phyloP scores from a whole-genome alignment of 2,329 filamentous ascomycete genomes.

The Hypoxylon sp. region DNA sequence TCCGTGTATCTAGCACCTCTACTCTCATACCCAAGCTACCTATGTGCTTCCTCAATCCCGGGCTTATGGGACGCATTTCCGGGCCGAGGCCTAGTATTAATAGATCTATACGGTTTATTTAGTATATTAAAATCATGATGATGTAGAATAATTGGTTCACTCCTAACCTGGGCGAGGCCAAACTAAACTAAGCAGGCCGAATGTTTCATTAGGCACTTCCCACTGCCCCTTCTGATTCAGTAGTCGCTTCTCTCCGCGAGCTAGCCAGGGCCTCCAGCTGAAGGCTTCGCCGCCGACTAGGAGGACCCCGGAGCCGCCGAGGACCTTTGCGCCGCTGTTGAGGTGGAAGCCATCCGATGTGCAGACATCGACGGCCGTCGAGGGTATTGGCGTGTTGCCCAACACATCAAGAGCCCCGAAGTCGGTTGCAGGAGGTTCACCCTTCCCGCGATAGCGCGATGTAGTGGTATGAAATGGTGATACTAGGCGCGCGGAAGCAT shows the following conservation, averaged over 20 bases:
- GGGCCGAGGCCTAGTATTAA: constrained; percentile 90
- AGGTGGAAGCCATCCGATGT: constrained; percentile 87
- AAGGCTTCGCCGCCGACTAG: constrained; percentile 91
- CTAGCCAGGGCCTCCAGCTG: constrained; percentile 86
- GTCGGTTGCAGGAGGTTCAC: constrained; percentile 66
- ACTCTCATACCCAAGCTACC: constrained; percentile 85
- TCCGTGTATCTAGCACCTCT: constrained; percentile 91
- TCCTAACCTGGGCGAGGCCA: constrained; percentile 90
- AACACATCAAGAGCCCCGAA: constrained; percentile 85
- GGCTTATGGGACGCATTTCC: constrained; percentile 81
- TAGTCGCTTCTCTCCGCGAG: constrained; percentile 62
- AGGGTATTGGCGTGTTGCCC: constrained; percentile 79
- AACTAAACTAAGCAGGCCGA: constrained; percentile 81
- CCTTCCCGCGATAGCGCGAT: constrained; percentile 20
- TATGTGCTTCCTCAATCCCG: constrained; percentile 79
- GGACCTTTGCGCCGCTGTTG: constrained; percentile 82
- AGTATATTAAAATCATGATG: background rate
- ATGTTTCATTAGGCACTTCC: constrained; percentile 78
- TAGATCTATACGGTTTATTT: constrained; percentile 72
- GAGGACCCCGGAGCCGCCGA: constrained; percentile 78
- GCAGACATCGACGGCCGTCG: constrained; percentile 87
- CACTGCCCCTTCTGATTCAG: constrained; percentile 85
- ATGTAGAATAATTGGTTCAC: constrained; percentile 11
- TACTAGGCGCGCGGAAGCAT: constrained; percentile 7
- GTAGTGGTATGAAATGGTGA: constrained; percentile 48